A percentile compares a stretch with the other conserved stretches of the same genome.
phyloP scores from a whole-genome alignment of 2,329 filamentous ascomycete species.

The Drechslerella dactyloides region DNA sequence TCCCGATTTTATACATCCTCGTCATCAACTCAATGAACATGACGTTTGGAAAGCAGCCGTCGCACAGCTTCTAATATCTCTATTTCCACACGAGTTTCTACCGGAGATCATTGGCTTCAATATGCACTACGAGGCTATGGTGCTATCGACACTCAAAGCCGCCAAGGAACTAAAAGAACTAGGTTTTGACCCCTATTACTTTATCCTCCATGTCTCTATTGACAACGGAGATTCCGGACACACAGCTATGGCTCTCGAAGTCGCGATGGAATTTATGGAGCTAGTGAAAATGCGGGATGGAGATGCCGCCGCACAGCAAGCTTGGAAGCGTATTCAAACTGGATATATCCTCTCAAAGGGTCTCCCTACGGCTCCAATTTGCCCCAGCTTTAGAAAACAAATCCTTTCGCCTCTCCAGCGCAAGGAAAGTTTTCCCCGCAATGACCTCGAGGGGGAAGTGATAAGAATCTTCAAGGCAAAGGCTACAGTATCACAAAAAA shows the following conservation, averaged over 20 bases:
- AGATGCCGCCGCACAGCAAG: constrained; percentile 19
- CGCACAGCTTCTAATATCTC: constrained; percentile 61
- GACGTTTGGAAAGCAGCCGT: constrained; percentile 60
- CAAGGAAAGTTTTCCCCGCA: constrained; percentile 5
- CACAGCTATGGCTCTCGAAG: constrained; percentile 61
- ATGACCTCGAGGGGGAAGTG: constrained; percentile 10
- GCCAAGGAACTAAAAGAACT: constrained; percentile 61
- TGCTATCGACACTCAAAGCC: constrained; percentile 58
- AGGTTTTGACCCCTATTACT: constrained; percentile 61
- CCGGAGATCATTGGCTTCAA: constrained; percentile 64
- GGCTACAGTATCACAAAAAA: constrained; percentile 57
- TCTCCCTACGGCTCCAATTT: constrained; percentile 57
- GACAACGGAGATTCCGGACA: constrained; percentile 63
- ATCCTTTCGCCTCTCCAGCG: not conserved
- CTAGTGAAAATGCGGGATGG: constrained; percentile 52
- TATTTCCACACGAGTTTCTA: constrained; percentile 62
- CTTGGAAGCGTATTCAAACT: constrained; percentile 57
- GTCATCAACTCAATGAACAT: constrained; percentile 56
- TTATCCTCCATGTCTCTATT: constrained; percentile 62
- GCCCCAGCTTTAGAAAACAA: constrained; percentile 4
- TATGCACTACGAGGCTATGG: constrained; percentile 61
- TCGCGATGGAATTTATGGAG: constrained; percentile 59
- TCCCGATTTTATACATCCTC: too few relatives aligned
- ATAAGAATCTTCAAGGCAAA: constrained; percentile 57
- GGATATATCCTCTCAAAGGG: constrained; percentile 58